A percentile compares a stretch with the other conserved stretches of the same genome.
Evolutionary conservation across 768 basidiomycete genomes (phyloP).

Genomic region (Boletus reticulatus): DNA sequence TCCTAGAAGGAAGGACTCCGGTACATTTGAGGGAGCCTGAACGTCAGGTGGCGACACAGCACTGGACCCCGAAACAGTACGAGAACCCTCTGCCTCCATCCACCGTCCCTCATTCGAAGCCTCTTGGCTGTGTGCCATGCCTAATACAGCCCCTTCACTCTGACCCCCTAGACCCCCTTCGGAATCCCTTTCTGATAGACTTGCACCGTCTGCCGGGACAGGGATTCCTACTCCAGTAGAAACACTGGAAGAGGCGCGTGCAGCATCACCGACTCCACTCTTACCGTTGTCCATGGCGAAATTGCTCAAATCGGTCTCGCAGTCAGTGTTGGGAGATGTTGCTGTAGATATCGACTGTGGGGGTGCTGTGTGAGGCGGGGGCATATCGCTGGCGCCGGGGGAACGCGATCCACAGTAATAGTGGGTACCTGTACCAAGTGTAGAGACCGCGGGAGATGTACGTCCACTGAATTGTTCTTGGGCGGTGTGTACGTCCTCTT

Average conservation of each 20-base stretch:
- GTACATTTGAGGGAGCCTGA: slow-evolving; percentile 25
- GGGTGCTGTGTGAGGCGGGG: background rate
- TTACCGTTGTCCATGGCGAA: slow-evolving; percentile 5
- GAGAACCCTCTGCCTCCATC: slow-evolving; percentile 15
- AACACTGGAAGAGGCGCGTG: slow-evolving; percentile 2
- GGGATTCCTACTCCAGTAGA: background rate
- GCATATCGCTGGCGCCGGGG: slow-evolving; percentile 1
- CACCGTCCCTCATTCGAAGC: slow-evolving; percentile 18
- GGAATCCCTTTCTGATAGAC: background rate
- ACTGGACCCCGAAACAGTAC: slow-evolving; percentile 18
- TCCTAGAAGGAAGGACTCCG: slow-evolving; percentile 14
- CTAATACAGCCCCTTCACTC: slow-evolving; percentile 12
- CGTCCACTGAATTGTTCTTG: slow-evolving; percentile 24
- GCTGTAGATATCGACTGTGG: slow-evolving; percentile 13
- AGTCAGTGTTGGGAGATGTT: background rate
- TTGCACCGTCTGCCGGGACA: background rate
- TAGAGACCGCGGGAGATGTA: slow-evolving; percentile 25
- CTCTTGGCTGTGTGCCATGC: slow-evolving; percentile 21
- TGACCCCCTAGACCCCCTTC: slow-evolving; percentile 3
- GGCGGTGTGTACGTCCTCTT: slow-evolving; percentile 23
- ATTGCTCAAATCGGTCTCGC: background rate
- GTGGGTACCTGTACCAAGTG: slow-evolving; percentile 12
- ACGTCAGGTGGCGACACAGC: slow-evolving; percentile 22
- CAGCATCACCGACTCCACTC: background rate
- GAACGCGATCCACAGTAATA: slow-evolving; percentile 9